Base-by-base conservation (phyloP, 2,329 filamentous ascomycete genomes). In the Fusarium udum region DNA sequence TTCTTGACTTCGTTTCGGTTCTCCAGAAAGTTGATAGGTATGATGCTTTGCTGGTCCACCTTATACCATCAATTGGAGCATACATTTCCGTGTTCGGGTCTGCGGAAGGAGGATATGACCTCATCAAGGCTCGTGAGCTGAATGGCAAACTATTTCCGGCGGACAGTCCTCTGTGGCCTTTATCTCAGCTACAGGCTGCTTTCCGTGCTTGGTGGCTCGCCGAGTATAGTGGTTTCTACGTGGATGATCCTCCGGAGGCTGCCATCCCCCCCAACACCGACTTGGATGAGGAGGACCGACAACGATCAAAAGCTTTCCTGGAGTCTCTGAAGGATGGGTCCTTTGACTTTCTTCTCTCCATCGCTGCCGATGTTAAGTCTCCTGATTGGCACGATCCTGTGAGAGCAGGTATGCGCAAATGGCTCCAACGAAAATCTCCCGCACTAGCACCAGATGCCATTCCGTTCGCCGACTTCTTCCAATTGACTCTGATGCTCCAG, bases 161-260 rank as follows among this genome's bases (percentile, higher is more conserved):
- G 51, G 92, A 95, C 56, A 89, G 91, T 67, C 85, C 92, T 46
- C 84, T 87, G 22, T 97, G 95, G 93, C 86, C 88, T 28, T 81
- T 97, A 43, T 86, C 91, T 22, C 92, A 92, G 75, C 87, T 98
- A 18, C 92, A 95, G 76, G 93, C 95, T 51, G 92, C 94, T 7
- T 88, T 95, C 18, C 88, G 90, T 61, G 90, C 92, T 9, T 95
- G 93, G 88, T 99, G 96, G 96, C 88, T 98, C 52, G 92, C 94
- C 37, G 95, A 98, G 78, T 98, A 98, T 82, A 96, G 93, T 74
- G 94, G 94, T 6, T 93, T 94, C 86, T 97, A 95, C 80, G 87
- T 93, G 65, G 94, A 97, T 75, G 89, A 92, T 76, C 88, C 89
- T 26, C 87, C 89, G 39, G 86, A 88, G 71, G 87, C 88, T 55